A percentile compares a stretch with the other conserved stretches of the same genome.
Conservation (phyloP, 1,284 basidiomycete species). For the Sporisorium scitamineum region DNA sequence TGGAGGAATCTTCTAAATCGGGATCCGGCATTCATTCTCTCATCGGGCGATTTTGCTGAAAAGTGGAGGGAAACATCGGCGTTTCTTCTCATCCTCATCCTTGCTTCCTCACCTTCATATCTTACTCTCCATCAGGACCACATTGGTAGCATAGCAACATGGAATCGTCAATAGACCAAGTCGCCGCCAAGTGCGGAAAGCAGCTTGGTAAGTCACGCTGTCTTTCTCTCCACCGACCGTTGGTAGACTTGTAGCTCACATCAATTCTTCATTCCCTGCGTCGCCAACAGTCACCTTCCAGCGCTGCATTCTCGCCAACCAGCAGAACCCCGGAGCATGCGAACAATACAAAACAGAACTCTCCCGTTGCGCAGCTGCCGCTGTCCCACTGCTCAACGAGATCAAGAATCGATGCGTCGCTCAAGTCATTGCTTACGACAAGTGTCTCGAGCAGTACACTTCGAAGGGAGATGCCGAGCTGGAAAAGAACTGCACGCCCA, state of each 20-base stretch:
- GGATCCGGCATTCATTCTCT: neutral
- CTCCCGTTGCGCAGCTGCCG: conserved; percentile 58
- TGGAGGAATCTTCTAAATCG: conserved; percentile 9
- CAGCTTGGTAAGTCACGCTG: conserved; percentile 40
- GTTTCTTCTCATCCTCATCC: conserved; percentile 2
- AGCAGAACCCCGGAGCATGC: conserved; percentile 51
- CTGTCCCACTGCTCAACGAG: conserved; percentile 60
- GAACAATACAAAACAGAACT: conserved; percentile 53
- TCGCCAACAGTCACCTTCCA: conserved; percentile 52
- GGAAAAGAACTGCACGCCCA: conserved; percentile 58
- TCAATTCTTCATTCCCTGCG: neutral
- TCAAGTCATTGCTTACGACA: conserved; percentile 62
- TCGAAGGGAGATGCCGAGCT: conserved; percentile 56
- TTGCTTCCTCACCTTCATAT: conserved; percentile 10
- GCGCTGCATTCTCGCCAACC: conserved; percentile 63
- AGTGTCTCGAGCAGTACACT: conserved; percentile 49
- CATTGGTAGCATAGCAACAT: conserved; percentile 15
- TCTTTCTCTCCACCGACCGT: neutral
- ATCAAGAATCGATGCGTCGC: conserved; percentile 59
- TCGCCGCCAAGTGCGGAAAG: conserved; percentile 54
- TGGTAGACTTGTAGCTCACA: neutral
- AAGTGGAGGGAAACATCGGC: conserved; percentile 16
- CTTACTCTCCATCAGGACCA: neutral
- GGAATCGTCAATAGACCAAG: conserved; percentile 56
- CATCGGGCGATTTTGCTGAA: conserved; percentile 11